Percentiles rank a stretch among this genome's conserved stretches.
Conservation (phyloP, 148 eudicot species). For the Camellia japonica region DNA sequence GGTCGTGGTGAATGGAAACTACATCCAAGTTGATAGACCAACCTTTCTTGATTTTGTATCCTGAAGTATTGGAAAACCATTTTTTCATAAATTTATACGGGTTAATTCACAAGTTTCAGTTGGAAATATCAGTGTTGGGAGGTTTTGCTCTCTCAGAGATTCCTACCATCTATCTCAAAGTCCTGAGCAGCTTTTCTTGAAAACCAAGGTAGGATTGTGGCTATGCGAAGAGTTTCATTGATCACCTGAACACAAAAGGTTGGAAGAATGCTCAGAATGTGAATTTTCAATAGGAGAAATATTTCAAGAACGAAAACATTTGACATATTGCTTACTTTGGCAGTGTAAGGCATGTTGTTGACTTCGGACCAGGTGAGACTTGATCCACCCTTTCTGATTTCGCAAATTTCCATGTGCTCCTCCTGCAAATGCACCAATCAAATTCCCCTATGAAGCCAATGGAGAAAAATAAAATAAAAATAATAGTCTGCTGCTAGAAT, state of each 20-base stretch:
- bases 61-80: conserved; percentile 14
- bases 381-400: conserved; percentile 25
- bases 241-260: conserved; percentile 27
- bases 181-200: conserved; percentile 52
- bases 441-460: not conserved
- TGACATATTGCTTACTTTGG: conserved; percentile 25
- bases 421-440: conserved; percentile 26
- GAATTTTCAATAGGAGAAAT: not conserved
- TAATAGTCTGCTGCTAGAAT: not conserved
- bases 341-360: conserved; percentile 48
- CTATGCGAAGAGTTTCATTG: conserved; percentile 48
- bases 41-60: conserved; percentile 38
- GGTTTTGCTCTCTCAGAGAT: not conserved
- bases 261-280: not conserved
- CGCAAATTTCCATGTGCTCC: conserved; percentile 35
- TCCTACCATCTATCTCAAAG: conserved; percentile 42
- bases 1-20: conserved; percentile 49
- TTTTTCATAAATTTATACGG: not conserved
- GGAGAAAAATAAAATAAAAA: not conserved
- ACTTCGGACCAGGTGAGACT: conserved; percentile 48
- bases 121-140: conserved; percentile 3
- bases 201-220: conserved; percentile 51
- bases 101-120: not conserved
- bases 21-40: conserved; percentile 60
- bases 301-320: not conserved